phyloP scores from a whole-genome alignment of 768 basidiomycete species.

The Auricularia cornea region DNA sequence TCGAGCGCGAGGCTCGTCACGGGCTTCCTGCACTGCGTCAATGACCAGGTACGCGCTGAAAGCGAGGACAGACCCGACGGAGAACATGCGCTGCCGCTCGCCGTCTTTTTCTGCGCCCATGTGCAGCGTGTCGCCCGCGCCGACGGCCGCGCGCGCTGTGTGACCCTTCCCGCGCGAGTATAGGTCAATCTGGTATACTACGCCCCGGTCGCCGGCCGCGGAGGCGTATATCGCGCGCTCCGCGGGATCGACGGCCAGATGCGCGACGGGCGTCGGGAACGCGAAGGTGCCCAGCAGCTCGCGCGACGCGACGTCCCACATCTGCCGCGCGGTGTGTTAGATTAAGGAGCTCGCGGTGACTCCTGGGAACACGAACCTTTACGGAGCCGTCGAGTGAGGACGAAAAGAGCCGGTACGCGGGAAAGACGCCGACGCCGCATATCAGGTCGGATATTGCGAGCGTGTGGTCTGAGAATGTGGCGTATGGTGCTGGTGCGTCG shows the following conservation, averaged over 20 bases:
- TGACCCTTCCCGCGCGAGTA: constrained; percentile 45
- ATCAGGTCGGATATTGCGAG: constrained; percentile 76
- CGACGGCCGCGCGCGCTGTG: constrained; percentile 71
- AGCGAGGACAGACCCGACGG: constrained; percentile 45
- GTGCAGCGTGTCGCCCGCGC: constrained; percentile 59
- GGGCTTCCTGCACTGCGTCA: constrained; percentile 42
- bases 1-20: constrained; percentile 72
- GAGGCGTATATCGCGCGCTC: constrained; percentile 88
- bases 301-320: constrained; percentile 73
- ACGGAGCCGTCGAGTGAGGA: constrained; percentile 84
- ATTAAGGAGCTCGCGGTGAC: constrained; percentile 3
- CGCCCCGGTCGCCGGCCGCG: constrained; percentile 49
- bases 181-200: constrained; percentile 71
- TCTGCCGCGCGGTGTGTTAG: constrained; percentile 30
- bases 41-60: neutral
- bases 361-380: constrained; percentile 45
- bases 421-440: constrained; percentile 75
- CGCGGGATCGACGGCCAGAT: constrained; percentile 67
- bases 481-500: constrained; percentile 68
- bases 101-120: constrained; percentile 46
- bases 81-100: constrained; percentile 53
- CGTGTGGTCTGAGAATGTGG: constrained; percentile 83
- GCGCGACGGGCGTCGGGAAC: constrained; percentile 69
- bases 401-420: constrained; percentile 67
- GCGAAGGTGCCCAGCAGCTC: constrained; percentile 79